Percentiles rank a stretch among this genome's conserved stretches.
Evolutionary conservation across 129 eudicot genomes (phyloP).

Genomic region (Flaveria sonorensis): DNA sequence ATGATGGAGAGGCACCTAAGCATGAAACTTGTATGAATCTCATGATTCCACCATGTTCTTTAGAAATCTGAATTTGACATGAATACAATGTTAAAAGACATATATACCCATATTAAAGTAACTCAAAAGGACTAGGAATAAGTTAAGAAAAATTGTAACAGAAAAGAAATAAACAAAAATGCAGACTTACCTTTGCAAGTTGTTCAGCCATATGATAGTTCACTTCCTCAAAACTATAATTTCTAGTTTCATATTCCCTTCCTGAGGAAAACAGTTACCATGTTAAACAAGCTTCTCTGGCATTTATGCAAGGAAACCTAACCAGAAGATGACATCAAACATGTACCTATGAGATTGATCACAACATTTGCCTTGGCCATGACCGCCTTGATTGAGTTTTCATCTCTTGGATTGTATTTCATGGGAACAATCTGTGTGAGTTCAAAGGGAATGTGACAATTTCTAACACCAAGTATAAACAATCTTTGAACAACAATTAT

Average conservation of each 20-base stretch:
- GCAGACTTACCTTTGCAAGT: conserved; percentile 71
- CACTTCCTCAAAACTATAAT: conserved; percentile 86
- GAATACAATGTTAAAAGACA: conserved; percentile 11
- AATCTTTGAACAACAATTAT: neutral
- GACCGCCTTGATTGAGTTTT: conserved; percentile 87
- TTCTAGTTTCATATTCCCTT: conserved; percentile 87
- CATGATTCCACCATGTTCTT: conserved; percentile 98
- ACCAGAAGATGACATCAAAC: neutral
- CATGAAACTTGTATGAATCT: conserved; percentile 89
- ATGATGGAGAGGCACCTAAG: conserved; percentile 88
- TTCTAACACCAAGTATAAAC: conserved; percentile 8
- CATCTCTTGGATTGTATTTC: conserved; percentile 95
- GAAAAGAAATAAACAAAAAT: conserved; percentile 6
- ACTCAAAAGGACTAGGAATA: no score
- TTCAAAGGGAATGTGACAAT: conserved; percentile 4
- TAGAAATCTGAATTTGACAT: conserved; percentile 61
- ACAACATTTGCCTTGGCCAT: conserved; percentile 99
- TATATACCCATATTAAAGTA: neutral
- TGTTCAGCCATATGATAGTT: conserved; percentile 90
- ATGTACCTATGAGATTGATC: conserved; percentile 88
- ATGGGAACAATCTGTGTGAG: conserved; percentile 84
- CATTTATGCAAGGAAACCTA: neutral
- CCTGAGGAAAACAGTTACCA: conserved; percentile 45
- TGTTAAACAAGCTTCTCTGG: neutral
- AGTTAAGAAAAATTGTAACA: neutral